Evolutionary conservation across 768 basidiomycete species (phyloP).

Genomic region (Kwoniella europaea): DNA sequence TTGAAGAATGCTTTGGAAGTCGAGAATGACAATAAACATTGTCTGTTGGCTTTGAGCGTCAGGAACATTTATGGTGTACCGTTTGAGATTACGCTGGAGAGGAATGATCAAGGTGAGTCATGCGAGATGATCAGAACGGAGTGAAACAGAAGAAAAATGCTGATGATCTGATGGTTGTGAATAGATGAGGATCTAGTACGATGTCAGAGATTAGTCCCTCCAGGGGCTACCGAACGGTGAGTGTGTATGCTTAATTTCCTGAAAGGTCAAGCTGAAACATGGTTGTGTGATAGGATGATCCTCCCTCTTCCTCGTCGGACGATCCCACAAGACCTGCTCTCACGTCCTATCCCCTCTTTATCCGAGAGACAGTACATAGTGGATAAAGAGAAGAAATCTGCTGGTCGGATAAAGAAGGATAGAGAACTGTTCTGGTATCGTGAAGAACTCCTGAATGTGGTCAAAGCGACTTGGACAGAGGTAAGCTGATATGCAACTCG

Average conservation of each 20-base stretch:
- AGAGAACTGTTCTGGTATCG: conserved; percentile 94
- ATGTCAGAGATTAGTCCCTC: conserved; percentile 70
- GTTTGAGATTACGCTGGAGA: conserved; percentile 81
- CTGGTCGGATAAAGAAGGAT: conserved; percentile 68
- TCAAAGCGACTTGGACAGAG: conserved; percentile 83
- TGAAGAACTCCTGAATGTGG: conserved; percentile 75
- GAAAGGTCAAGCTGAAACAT: no score
- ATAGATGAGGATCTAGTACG: conserved; percentile 8
- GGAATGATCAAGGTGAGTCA: conserved; percentile 48
- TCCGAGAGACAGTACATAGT: conserved; percentile 91
- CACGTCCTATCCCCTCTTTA: conserved; percentile 77
- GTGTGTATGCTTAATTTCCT: conserved; percentile 27
- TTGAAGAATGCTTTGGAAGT: conserved; percentile 55
- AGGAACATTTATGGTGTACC: conserved; percentile 88
- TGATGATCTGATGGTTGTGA: background rate
- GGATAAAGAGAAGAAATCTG: conserved; percentile 69
- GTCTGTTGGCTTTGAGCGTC: conserved; percentile 87
- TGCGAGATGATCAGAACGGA: background rate
- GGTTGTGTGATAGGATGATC: conserved; percentile 26
- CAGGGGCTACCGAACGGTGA: conserved; percentile 82
- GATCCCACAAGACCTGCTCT: conserved; percentile 66
- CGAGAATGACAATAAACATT: conserved; percentile 68
- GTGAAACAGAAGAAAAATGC: no score
- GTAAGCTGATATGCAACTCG: conserved; percentile 58
- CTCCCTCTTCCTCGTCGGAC: conserved; percentile 68